Conservation (phyloP, 164 flowering plant species). For the Chimonanthus salicifolius region DNA sequence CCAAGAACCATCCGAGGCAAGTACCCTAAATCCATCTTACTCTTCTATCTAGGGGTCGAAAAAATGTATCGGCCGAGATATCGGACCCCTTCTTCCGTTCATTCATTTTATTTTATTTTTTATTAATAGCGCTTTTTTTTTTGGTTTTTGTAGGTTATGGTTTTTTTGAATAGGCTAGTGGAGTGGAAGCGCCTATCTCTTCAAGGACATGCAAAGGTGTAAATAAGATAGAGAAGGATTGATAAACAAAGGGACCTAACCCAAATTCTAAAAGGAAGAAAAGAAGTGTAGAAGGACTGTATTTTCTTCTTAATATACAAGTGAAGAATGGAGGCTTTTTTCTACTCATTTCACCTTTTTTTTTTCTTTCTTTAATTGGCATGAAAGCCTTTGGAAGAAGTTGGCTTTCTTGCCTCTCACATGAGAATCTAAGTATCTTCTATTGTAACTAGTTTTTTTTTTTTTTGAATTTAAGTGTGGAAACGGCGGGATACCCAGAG, state of each 20-base stretch:
- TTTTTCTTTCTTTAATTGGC: not conserved
- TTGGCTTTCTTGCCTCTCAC: constrained; percentile 4
- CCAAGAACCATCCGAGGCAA: constrained; percentile 83
- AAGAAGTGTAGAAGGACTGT: constrained; percentile 4
- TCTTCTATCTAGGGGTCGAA: not conserved
- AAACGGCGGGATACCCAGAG: too few species aligned
- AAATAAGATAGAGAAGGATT: not conserved
- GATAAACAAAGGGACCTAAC: not conserved
- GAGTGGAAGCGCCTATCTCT: constrained; percentile 48
- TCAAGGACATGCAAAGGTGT: not conserved
- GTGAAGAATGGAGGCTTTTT: not conserved
- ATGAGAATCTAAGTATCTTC: constrained; percentile 2
- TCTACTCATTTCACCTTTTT: not conserved
- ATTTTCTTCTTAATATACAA: not conserved
- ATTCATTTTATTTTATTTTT: not conserved
- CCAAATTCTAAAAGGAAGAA: not conserved
- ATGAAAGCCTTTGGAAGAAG: not conserved
- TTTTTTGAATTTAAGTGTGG: too few species aligned
- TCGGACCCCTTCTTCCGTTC: not conserved
- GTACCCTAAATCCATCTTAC: not conserved
- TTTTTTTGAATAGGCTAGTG: constrained; percentile 66
- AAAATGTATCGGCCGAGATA: too few species aligned
- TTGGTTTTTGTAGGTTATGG: constrained; percentile 47
- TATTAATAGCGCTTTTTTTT: not conserved
- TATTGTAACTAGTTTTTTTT: constrained; percentile 4